phyloP scores from a whole-genome alignment of 2,329 filamentous ascomycete genomes.

The Fusarium dimerum region DNA sequence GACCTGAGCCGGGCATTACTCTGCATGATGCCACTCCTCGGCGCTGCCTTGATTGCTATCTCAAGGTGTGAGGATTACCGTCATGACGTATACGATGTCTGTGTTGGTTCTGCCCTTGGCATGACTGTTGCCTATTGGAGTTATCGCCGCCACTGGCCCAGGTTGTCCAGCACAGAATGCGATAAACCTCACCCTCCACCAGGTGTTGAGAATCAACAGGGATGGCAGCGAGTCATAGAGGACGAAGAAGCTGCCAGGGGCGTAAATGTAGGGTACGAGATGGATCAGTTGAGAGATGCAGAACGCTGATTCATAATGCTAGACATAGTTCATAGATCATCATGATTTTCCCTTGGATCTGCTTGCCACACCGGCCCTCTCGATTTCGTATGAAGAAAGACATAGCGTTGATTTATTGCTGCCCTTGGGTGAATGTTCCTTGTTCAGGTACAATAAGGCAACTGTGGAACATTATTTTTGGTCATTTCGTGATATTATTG shows the following conservation, averaged over 20 bases:
- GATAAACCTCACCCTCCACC: conserved; percentile 58
- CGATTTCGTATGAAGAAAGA: conserved; percentile 1
- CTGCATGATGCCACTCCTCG: conserved; percentile 59
- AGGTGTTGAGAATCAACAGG: conserved; percentile 34
- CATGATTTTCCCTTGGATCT: conserved; percentile 7
- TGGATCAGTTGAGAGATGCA: conserved; percentile 29
- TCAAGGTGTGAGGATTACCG: conserved; percentile 70
- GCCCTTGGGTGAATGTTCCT: neutral
- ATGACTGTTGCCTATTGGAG: conserved; percentile 64
- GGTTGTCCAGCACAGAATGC: conserved; percentile 52
- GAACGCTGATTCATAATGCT: conserved; percentile 28
- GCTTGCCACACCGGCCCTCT: conserved; percentile 8
- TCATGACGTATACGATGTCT: conserved; percentile 71
- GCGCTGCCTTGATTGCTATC: conserved; percentile 68
- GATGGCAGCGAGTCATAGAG: conserved; percentile 50
- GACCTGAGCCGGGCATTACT: conserved; percentile 59
- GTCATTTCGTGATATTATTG: conserved; percentile 35
- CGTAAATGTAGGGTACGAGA: conserved; percentile 42
- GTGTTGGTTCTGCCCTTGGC: conserved; percentile 61
- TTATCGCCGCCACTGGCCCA: conserved; percentile 65
- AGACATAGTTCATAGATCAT: conserved; percentile 23
- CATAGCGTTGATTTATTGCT: neutral
- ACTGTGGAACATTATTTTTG: conserved; percentile 10
- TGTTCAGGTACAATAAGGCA: neutral
- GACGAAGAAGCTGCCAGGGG: conserved; percentile 50